Evolutionary conservation across 2,329 filamentous ascomycete species (phyloP).

Genomic region (Ophioceras dolichostomum): DNA sequence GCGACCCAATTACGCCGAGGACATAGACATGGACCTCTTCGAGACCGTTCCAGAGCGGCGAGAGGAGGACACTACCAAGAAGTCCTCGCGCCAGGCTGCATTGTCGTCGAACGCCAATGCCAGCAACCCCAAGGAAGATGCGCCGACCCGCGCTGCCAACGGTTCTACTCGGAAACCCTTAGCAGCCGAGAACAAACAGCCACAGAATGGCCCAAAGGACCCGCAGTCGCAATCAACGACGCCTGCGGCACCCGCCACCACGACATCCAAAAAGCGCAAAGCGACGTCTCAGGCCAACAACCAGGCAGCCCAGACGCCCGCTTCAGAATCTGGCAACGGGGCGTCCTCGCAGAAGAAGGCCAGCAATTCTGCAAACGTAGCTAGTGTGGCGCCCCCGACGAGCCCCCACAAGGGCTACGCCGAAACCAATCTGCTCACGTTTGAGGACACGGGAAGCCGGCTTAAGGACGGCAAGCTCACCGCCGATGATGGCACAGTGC

Average conservation of each 20-base stretch:
- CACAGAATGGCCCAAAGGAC: constrained; percentile 24
- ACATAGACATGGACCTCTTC: constrained; percentile 75
- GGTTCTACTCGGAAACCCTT: constrained; percentile 16
- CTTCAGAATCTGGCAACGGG: background rate
- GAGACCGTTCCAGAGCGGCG: constrained; percentile 51
- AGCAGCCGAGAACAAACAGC: constrained; percentile 22
- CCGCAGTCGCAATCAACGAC: constrained; percentile 2
- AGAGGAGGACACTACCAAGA: constrained; percentile 45
- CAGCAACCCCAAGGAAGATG: constrained; percentile 8
- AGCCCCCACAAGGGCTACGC: constrained; percentile 25
- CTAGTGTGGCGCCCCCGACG: background rate
- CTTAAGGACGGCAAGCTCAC: constrained; percentile 67
- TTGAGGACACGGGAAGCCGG: constrained; percentile 57
- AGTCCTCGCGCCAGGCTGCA: constrained; percentile 29
- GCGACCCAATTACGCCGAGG: constrained; percentile 92
- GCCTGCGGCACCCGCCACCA: constrained; percentile 29
- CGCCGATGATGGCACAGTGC: constrained; percentile 79
- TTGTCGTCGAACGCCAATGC: constrained; percentile 13
- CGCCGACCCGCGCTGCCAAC: constrained; percentile 9
- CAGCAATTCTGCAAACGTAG: constrained; percentile 4
- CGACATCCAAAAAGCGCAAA: constrained; percentile 73
- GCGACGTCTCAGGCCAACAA: constrained; percentile 35
- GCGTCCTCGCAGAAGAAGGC: background rate
- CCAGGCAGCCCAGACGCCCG: constrained; percentile 12
- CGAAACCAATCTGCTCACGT: constrained; percentile 81